Base-by-base conservation (phyloP, 2,329 filamentous ascomycete species). In the Chalaropsis thielavioides region DNA sequence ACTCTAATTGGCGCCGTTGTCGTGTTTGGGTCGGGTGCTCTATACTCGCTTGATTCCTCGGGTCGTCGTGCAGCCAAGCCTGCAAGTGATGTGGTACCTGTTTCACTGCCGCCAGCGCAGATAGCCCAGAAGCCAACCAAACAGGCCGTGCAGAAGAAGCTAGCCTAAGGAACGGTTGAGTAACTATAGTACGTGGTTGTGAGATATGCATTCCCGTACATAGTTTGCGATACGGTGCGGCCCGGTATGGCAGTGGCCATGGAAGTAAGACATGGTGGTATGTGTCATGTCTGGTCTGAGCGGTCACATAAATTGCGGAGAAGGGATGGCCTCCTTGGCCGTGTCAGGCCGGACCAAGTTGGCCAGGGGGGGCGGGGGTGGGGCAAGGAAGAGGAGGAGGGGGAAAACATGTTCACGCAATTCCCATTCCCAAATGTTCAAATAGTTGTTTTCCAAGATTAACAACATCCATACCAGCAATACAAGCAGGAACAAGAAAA, bases 1-100 rank as follows among this genome's bases (percentile, higher is more conserved):
- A 96, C 95, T 67, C 75, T 95, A 63, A 67, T 90, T 3, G 94
- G 94, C 2, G 92, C 92, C 0, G 78, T 84, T 4, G 79, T 97
- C 68, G 94, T 99, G 7, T 99, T 97, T 76, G 83, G 87, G 15
- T 90, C 90, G 0, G 94, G 92, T n/a, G 92, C 86, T 0, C 74
- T 97, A 68, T 99, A 99, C 76, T 92, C 90, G 1, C 81, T 92
- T 71, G 92, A 95, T 69, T 78, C 80, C 51, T 64, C 66, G 41
- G 59, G 59, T 4, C 58, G 66, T 17, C 58, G 62, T 15, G 62
- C 64, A 41, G 41, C 62, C 22, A 31, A 61, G 35, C 46, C 51
- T 3, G 31, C 22, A 15, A 31, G 41, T 11, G 41, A 41, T 7
- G 38, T 44, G 51, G 15, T 17, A 2, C 43, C 54, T n/a, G 54